These are phyloP conservation scores for Penicillium sp. DNA, from an alignment of 2,329 filamentous ascomycete genomes.

Conservation along the genomic window DNA sequence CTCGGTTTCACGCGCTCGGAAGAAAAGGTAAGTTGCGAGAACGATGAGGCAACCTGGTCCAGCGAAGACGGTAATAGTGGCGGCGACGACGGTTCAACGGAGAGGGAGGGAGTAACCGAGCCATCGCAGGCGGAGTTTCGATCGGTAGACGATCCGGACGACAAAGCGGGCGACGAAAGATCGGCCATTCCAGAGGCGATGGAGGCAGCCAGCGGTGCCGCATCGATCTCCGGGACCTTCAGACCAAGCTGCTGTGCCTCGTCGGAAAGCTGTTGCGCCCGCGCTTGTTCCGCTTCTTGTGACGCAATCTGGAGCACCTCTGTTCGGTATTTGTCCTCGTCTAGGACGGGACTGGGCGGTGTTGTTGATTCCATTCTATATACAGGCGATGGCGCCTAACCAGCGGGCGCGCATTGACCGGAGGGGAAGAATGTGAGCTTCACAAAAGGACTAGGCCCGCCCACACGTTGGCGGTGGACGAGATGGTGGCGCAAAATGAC, in stretches of 20 bases:
- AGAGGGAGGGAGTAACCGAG: conserved; percentile 24
- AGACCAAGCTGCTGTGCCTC: conserved; percentile 42
- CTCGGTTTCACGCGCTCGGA: conserved; percentile 29
- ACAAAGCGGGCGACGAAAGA: conserved; percentile 34
- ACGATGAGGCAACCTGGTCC: conserved; percentile 31
- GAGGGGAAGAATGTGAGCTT: conserved; percentile 2
- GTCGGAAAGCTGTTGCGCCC: conserved; percentile 37
- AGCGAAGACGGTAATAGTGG: conserved; percentile 19
- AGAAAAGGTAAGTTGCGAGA: conserved; percentile 34
- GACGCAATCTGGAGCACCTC: conserved; percentile 37
- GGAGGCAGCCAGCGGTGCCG: conserved; percentile 37
- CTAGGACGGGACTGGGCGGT: conserved; percentile 24
- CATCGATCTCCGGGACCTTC: conserved; percentile 32
- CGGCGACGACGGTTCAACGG: conserved; percentile 17
- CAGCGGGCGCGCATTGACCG: conserved; percentile 24
- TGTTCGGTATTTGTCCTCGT: conserved; percentile 39
- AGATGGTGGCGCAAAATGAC: conserved; percentile 27
- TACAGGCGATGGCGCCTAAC: conserved; percentile 20
- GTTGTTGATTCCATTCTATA: conserved; percentile 16
- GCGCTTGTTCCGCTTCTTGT: conserved; percentile 38
- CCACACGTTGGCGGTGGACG: conserved; percentile 36
- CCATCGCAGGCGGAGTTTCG: conserved; percentile 32
- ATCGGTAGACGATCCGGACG: conserved; percentile 34
- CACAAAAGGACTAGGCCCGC: conserved; percentile 27
- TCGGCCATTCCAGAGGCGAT: conserved; percentile 36